Evolutionary conservation across 768 basidiomycete species (phyloP), one percentile per base, ranked within the genome.

Genomic region (Mycena vulgaris): DNA sequence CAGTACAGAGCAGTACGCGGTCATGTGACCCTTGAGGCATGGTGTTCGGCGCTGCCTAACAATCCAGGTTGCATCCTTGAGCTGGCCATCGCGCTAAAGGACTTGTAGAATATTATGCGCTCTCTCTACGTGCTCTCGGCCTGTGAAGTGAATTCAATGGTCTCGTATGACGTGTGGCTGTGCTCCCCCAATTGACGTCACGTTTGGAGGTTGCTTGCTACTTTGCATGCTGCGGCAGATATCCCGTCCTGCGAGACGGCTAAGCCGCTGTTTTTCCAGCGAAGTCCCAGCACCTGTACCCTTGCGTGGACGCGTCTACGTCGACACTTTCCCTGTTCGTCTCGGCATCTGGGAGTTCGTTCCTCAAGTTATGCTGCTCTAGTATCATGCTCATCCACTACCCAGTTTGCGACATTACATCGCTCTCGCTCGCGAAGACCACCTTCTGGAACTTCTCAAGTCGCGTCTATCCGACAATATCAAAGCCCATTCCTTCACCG

Each of bases 401-500:
- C 39, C 19, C 42, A 45, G 42, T 9, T 33, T 28, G 39, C 27
- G 19, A 17, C 16, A 19, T 27, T 45, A 66, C 30, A 0, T 62
- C n/a, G 59, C 64, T 9, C n/a, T 49, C 16, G 11, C 35, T 9
- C 19, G 25, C 11, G 53, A 66, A 35, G 40, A 66, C 1, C 7
- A 48, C 2, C 76, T 89, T 3, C 74, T 88, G 3, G 61, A 53
- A 7, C 57, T 77, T 31, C 80, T 96, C 23, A 70, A 80, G 45
- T 64, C 76, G 1, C 83, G 89, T 37, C 82, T 96, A 10, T 83
- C 87, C 16, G n/a, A n/a, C n/a, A 71, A 79, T 9, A 84, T 94
- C 45, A 85, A 86, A 33, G 75, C 84, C 0, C 88, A 90, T 72
- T 84, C 82, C 39, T 94, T 96, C 76, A 81, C 83, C 33, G 80